A percentile compares a stretch with the other conserved stretches of the same genome.
These are phyloP conservation scores for Metschnikowia chrysomelidarum DNA, from an alignment of 805 yeast genomes.

Conservation along the genomic window DNA sequence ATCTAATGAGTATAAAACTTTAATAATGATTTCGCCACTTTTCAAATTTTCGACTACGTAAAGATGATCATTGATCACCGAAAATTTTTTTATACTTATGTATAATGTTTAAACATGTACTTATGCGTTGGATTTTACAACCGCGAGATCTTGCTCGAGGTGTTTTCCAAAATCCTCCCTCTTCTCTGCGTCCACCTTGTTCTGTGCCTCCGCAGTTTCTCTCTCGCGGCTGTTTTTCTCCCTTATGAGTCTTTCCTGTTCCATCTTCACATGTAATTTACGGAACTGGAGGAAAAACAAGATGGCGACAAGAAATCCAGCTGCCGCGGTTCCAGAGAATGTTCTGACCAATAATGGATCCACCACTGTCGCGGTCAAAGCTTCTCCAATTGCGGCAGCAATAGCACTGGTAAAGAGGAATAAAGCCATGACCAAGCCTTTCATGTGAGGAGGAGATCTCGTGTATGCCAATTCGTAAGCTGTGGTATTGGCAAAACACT, in stretches of 20 bases:
- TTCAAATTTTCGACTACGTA: not conserved
- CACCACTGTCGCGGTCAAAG: conserved; percentile 36
- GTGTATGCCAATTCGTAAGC: conserved; percentile 56
- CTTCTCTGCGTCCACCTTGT: conserved; percentile 1
- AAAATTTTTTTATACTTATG: conserved; percentile 1
- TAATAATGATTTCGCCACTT: no score
- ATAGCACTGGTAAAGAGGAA: conserved; percentile 45
- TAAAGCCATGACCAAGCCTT: conserved; percentile 49
- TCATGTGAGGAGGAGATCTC: conserved; percentile 49
- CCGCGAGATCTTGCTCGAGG: conserved; percentile 4
- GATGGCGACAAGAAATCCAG: conserved; percentile 34
- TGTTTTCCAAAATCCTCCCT: not conserved
- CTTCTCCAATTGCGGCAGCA: conserved; percentile 47
- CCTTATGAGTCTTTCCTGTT: conserved; percentile 26
- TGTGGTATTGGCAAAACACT: conserved; percentile 51
- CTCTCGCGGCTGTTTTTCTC: conserved; percentile 4
- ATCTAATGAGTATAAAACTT: no score
- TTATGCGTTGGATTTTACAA: conserved; percentile 6
- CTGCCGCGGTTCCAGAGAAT: conserved; percentile 39
- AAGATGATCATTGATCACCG: no score
- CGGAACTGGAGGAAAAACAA: conserved; percentile 35
- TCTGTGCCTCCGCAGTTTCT: not conserved
- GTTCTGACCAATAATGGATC: conserved; percentile 46
- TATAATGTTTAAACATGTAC: not conserved
- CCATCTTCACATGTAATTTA: conserved; percentile 42